These are phyloP conservation scores for Puccinellia tenuiflora DNA, from an alignment of 176 grass and related monocot species.

Conservation along the genomic window DNA sequence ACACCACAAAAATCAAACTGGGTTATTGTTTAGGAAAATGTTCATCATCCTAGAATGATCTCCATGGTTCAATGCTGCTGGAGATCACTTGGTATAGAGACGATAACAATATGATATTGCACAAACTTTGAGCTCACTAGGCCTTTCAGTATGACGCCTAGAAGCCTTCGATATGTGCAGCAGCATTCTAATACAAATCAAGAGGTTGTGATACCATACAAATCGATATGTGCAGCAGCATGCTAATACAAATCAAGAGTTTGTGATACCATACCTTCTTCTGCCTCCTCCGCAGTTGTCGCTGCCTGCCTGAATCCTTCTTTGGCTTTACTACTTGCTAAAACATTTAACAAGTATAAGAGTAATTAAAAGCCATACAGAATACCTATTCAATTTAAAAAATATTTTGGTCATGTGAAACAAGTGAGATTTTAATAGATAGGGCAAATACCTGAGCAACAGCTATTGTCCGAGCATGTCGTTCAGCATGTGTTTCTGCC, in stretches of 20 bases:
- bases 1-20: neutral
- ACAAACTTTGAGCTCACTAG: constrained; percentile 20
- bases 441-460: constrained; percentile 50
- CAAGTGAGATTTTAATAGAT: neutral
- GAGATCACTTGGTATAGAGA: constrained; percentile 9
- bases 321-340: constrained; percentile 46
- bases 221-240: constrained; percentile 19
- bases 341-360: constrained; percentile 21
- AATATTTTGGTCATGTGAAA: neutral
- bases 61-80: neutral
- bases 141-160: neutral
- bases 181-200: neutral
- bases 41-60: constrained; percentile 9
- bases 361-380: neutral
- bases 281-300: constrained; percentile 57
- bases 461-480: constrained; percentile 76
- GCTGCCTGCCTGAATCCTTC: constrained; percentile 78
- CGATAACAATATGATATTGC: neutral
- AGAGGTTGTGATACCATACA: neutral
- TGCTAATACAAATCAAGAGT: neutral
- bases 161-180: constrained; percentile 30
- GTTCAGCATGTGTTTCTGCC: constrained; percentile 82
- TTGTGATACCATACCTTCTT: constrained; percentile 65
- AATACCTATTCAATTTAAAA: neutral
- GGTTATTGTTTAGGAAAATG: neutral